phyloP scores from a whole-genome alignment of 2,329 filamentous ascomycete genomes.

The Coniochaeta ligniaria region DNA sequence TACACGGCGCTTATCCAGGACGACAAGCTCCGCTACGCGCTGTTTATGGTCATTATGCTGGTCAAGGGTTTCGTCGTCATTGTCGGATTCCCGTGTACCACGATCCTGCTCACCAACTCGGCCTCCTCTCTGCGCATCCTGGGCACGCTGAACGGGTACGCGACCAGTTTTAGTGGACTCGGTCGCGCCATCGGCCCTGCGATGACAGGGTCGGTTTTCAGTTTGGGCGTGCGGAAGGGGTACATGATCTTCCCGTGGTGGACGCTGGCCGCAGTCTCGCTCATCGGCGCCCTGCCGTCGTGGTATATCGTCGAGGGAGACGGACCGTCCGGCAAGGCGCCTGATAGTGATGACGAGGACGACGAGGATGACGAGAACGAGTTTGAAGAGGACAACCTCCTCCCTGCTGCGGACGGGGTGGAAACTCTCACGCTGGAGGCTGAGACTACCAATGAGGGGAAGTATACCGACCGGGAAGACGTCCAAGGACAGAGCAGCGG shows the following conservation, averaged over 20 bases:
- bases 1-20: constrained; percentile 62
- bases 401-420: not conserved
- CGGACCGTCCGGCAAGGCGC: constrained; percentile 38
- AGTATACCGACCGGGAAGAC: not conserved
- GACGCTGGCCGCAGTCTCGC: constrained; percentile 58
- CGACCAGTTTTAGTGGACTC: constrained; percentile 73
- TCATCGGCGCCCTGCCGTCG: constrained; percentile 62
- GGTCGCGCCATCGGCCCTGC: constrained; percentile 77
- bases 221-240: constrained; percentile 65
- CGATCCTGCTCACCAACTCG: constrained; percentile 86
- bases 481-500: not conserved
- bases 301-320: constrained; percentile 70
- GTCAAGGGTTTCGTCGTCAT: constrained; percentile 70
- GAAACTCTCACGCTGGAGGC: not conserved
- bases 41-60: constrained; percentile 62
- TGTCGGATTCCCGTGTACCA: constrained; percentile 82
- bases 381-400: constrained; percentile 13
- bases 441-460: not conserved
- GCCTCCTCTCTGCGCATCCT: constrained; percentile 68
- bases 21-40: constrained; percentile 42
- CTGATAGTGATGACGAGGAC: constrained; percentile 18
- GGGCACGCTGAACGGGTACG: constrained; percentile 85
- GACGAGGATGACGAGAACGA: constrained; percentile 27
- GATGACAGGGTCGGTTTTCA: constrained; percentile 64
- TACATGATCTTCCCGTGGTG: constrained; percentile 80